A percentile compares a stretch with the other conserved stretches of the same genome.
Evolutionary conservation across 805 yeast species (phyloP).

Genomic region (Barnettozyma pratensis): DNA sequence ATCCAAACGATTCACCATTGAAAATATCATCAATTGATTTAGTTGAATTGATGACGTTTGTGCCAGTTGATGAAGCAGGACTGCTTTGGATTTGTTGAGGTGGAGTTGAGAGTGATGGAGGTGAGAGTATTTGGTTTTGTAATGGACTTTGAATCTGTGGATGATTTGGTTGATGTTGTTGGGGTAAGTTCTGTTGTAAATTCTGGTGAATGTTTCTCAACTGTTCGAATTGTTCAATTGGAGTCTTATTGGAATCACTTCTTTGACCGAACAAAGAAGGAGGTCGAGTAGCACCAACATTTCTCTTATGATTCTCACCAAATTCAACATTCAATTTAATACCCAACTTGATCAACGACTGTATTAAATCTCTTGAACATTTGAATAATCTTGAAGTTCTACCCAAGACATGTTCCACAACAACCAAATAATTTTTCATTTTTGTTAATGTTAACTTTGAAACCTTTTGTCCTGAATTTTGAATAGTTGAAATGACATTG

Average conservation of each 20-base stretch:
- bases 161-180: too few species aligned
- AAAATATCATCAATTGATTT: neutral
- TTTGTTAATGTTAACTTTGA: neutral
- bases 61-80: too few species aligned
- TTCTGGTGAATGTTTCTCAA: too few species aligned
- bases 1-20: neutral
- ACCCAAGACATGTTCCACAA: neutral
- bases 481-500: neutral
- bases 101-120: too few species aligned
- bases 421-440: neutral
- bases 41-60: too few species aligned
- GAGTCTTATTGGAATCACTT: too few species aligned
- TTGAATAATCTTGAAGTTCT: neutral
- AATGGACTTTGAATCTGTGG: too few species aligned
- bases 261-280: too few species aligned
- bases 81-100: neutral
- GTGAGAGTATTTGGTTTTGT: too few species aligned
- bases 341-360: neutral
- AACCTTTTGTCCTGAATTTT: neutral
- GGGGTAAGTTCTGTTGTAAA: too few species aligned
- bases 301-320: neutral
- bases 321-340: neutral
- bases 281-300: too few species aligned
- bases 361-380: neutral
- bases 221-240: too few species aligned